Evolutionary conservation across 768 basidiomycete genomes (phyloP).

Genomic region (Suillus weaverae): DNA sequence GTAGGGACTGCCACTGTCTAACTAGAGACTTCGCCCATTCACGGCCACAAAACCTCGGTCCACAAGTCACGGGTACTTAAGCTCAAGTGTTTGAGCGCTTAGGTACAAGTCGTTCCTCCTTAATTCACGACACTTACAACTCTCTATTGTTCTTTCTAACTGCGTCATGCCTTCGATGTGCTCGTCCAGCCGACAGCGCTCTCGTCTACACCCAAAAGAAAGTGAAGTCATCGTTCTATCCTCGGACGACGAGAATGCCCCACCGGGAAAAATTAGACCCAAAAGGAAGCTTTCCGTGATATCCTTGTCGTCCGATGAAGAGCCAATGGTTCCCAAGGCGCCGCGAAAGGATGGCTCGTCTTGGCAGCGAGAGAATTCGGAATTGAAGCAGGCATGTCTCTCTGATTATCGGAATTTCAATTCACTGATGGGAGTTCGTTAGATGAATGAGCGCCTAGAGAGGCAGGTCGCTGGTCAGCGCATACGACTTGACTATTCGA

Average conservation of each 20-base stretch:
- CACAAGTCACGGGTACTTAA: neutral
- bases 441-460: neutral
- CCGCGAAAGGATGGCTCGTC: constrained; percentile 15
- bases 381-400: constrained; percentile 42
- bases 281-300: constrained; percentile 37
- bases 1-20: neutral
- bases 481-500: constrained; percentile 13
- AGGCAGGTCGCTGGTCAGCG: constrained; percentile 17
- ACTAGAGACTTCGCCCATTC: neutral
- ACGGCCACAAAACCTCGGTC: neutral
- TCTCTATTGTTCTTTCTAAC: neutral
- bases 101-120: neutral
- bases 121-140: neutral
- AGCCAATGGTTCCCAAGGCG: constrained; percentile 7
- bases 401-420: neutral
- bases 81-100: neutral
- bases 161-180: constrained; percentile 28
- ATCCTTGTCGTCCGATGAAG: constrained; percentile 60
- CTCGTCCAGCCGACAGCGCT: constrained; percentile 23
- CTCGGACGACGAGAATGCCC: constrained; percentile 31
- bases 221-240: constrained; percentile 34
- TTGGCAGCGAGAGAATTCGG: constrained; percentile 43
- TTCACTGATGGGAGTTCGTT: neutral
- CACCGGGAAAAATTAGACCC: constrained; percentile 21
- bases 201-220: constrained; percentile 2